Evolutionary conservation across 768 basidiomycete genomes (phyloP), one percentile per base, ranked within the genome.

Genomic region (Suillus sp.): DNA sequence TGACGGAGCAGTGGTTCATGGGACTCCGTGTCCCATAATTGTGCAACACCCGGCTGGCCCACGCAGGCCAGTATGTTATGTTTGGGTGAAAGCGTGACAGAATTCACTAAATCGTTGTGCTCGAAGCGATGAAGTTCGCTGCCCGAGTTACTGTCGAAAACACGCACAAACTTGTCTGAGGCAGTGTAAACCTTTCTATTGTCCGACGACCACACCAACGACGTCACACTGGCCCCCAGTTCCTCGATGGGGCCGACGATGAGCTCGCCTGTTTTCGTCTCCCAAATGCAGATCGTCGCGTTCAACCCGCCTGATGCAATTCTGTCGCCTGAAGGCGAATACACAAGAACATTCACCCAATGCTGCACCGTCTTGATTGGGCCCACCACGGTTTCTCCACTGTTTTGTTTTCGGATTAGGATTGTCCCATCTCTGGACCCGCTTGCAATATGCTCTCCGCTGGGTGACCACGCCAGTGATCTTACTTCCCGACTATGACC

Each of bases 31-130:
- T 55, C 14, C 54, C 54, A 55, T 54, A 35, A 7, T 6, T 54
- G 32, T 37, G 34, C 35, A 55, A 22, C 14, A 9, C 34, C 53
- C 25, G 45, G 45, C 45, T 47, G 25, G 11, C 53, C 53, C n/a
- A 54, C 53, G n/a, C 53, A 54, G 5, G 53, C 53, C 34, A 54
- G 34, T 34, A 54, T 13, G 22, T 35, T 35, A 11, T 54, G 32
- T 54, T 54, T 22, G 22, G 35, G 54, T 55, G 54, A 37, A 55
- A 55, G 54, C 14, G 54, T 22, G 35, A 55, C 14, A 22, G 54
- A 55, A 55, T 55, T 22, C 13, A 55, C 34, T 18, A 30, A 48
- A 27, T 48, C 47, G n/a, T 34, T 11, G 20, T 54, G 53, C 30
- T 54, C 53, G 11, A 54, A 54, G 20, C 16, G 32, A n/a, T 53